Conservation (phyloP, 768 basidiomycete species). For the Pleurotus cornucopiae region DNA sequence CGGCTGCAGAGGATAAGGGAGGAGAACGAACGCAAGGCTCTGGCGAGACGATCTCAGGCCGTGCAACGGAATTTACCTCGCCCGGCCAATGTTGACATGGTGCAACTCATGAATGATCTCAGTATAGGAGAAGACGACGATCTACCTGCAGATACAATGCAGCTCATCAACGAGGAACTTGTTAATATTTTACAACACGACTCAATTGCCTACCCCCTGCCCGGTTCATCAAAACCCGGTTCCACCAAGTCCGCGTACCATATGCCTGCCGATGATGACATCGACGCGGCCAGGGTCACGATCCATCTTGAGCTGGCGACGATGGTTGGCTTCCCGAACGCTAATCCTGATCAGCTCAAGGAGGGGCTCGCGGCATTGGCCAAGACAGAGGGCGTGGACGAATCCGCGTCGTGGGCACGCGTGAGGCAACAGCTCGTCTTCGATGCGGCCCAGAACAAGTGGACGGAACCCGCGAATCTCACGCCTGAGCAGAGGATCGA, state of each 20-base stretch:
- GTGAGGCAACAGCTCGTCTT: constrained; percentile 60
- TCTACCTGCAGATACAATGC: constrained; percentile 46
- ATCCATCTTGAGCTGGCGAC: constrained; percentile 81
- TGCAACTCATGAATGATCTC: constrained; percentile 57
- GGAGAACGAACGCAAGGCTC: constrained; percentile 71
- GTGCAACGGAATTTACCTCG: constrained; percentile 84
- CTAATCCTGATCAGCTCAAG: constrained; percentile 73
- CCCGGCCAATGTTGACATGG: constrained; percentile 77
- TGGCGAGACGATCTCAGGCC: constrained; percentile 79
- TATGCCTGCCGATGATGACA: constrained; percentile 72
- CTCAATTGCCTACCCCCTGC: constrained; percentile 79
- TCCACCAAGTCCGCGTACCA: constrained; percentile 64
- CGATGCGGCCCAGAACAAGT: constrained; percentile 49
- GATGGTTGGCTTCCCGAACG: constrained; percentile 80
- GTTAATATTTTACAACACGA: constrained; percentile 82
- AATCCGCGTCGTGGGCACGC: constrained; percentile 67
- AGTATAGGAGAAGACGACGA: constrained; percentile 41
- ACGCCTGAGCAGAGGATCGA: constrained; percentile 53
- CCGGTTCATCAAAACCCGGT: constrained; percentile 80
- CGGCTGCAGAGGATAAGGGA: constrained; percentile 59
- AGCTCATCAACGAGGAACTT: constrained; percentile 74
- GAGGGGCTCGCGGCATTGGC: constrained; percentile 67
- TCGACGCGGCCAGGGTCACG: constrained; percentile 62
- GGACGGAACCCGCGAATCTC: constrained; percentile 66
- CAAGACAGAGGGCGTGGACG: constrained; percentile 58